These are phyloP conservation scores for Plasmodium reichenowi DNA, from an alignment of 169 alveolate species.

Conservation along the genomic window DNA sequence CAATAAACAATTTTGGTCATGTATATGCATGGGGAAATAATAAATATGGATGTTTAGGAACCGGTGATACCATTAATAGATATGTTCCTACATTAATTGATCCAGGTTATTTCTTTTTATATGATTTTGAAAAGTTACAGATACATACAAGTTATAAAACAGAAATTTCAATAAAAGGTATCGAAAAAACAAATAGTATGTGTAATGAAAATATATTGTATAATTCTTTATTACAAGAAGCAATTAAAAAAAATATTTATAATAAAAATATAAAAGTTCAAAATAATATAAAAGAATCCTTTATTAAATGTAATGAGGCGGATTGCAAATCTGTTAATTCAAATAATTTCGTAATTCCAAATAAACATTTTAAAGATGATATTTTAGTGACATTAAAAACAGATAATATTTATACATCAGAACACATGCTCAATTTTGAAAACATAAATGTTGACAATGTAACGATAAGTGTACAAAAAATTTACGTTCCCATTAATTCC, in stretches of 20 bases:
- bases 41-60: constrained; percentile 72
- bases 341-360: constrained; percentile 20
- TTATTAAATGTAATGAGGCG: constrained; percentile 34
- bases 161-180: constrained; percentile 45
- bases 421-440: constrained; percentile 67
- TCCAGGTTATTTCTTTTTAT: constrained; percentile 73
- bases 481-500: constrained; percentile 68
- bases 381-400: constrained; percentile 59
- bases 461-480: constrained; percentile 67
- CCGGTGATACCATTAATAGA: constrained; percentile 67
- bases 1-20: constrained; percentile 73
- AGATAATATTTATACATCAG: constrained; percentile 55
- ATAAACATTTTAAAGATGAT: constrained; percentile 53
- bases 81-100: constrained; percentile 65
- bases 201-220: constrained; percentile 62
- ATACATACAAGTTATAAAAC: constrained; percentile 70
- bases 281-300: constrained; percentile 39
- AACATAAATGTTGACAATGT: constrained; percentile 60
- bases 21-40: constrained; percentile 74
- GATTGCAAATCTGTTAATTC: constrained; percentile 34
- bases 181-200: constrained; percentile 30
- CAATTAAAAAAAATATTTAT: constrained; percentile 52
- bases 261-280: constrained; percentile 41
- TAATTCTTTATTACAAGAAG: constrained; percentile 53
- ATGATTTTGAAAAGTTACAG: constrained; percentile 71